Evolutionary conservation across 495 filamentous ascomycete genomes (phyloP).

Genomic region (Letharia columbiana): DNA sequence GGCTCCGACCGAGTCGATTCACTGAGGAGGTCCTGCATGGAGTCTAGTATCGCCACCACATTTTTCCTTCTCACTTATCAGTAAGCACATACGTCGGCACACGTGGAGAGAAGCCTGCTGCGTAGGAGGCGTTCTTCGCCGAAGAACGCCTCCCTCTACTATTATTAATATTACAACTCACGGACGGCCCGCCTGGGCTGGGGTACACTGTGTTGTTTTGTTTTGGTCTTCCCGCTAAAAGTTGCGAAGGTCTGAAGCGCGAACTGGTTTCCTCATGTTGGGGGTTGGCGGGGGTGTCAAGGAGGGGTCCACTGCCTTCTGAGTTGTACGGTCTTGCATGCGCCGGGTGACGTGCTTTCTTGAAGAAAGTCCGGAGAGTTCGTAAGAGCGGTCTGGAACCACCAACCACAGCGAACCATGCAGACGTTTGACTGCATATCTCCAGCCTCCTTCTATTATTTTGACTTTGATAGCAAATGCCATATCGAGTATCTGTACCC

Average conservation of each 20-base stretch:
- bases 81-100: background rate
- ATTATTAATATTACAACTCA: background rate
- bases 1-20: background rate
- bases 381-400: background rate
- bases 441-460: too few relatives aligned
- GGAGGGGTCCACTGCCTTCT: too few relatives aligned
- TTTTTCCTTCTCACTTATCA: background rate
- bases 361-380: too few relatives aligned
- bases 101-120: background rate
- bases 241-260: background rate
- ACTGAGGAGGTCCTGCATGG: background rate
- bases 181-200: background rate
- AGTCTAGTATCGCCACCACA: background rate
- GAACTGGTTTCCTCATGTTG: too few relatives aligned
- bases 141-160: too few relatives aligned
- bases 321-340: too few relatives aligned
- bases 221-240: background rate
- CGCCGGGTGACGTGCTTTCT: too few relatives aligned
- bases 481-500: background rate
- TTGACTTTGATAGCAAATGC: background rate
- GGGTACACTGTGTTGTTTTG: too few relatives aligned
- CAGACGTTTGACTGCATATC: too few relatives aligned
- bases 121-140: constrained; percentile 3
- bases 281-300: too few relatives aligned
- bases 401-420: too few relatives aligned